A percentile compares a stretch with the other conserved stretches of the same genome.
phyloP scores from a whole-genome alignment of 805 yeast species.

The Metschnikowia rubicola region DNA sequence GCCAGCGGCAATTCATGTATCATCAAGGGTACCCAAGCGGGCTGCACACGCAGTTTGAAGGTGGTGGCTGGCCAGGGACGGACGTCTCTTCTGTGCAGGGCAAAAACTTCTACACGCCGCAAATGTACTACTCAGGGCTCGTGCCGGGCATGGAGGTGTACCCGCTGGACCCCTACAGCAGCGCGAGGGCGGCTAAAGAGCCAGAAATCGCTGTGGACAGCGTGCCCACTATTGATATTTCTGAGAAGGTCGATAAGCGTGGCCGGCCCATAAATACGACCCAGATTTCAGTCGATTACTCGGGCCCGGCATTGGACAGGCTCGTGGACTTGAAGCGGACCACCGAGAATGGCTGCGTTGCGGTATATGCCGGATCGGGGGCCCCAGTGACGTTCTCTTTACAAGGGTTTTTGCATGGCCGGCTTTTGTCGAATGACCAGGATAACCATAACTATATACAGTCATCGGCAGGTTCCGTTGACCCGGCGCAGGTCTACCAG shows the following conservation, averaged over 20 bases:
- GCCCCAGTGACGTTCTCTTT: slow-evolving; percentile 1
- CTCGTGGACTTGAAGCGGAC: slow-evolving; percentile 14
- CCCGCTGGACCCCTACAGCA: background rate
- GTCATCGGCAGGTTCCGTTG: slow-evolving; percentile 11
- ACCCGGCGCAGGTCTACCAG: slow-evolving; percentile 12
- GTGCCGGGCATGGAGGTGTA: slow-evolving; percentile 2
- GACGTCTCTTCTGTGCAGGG: too few species aligned
- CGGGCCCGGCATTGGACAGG: slow-evolving; percentile 7
- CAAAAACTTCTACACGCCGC: background rate
- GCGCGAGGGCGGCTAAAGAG: background rate
- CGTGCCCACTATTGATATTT: too few species aligned
- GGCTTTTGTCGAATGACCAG: slow-evolving; percentile 38
- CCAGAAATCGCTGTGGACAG: background rate
- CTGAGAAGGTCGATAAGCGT: too few species aligned
- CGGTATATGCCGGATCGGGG: too few species aligned
- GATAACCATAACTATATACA: slow-evolving; percentile 35
- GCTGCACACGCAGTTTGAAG: background rate
- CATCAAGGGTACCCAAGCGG: slow-evolving; percentile 3
- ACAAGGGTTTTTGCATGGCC: slow-evolving; percentile 40
- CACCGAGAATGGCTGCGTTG: background rate
- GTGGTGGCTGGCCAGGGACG: too few species aligned
- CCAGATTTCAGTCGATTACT: slow-evolving; percentile 13
- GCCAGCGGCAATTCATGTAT: slow-evolving; percentile 22
- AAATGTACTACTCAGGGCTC: background rate
- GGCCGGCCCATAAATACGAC: background rate